Conservation (phyloP, 2,329 filamentous ascomycete species). For the Ceratocystis diversiconidia region DNA sequence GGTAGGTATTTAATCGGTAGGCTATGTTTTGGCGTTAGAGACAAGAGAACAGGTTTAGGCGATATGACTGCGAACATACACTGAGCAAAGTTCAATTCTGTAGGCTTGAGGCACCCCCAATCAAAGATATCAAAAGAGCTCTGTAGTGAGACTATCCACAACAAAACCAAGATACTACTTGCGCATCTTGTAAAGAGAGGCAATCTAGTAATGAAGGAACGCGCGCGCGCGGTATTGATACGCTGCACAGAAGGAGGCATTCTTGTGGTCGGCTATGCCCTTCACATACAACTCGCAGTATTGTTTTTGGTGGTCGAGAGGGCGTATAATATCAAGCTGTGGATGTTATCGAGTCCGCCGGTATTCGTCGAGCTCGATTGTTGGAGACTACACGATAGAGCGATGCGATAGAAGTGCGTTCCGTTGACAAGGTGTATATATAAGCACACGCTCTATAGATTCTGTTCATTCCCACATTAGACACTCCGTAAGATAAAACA, state of each 20-base stretch:
- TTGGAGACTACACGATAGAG: too few species aligned
- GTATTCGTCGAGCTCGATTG: too few species aligned
- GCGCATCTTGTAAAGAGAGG: slow-evolving; percentile 63
- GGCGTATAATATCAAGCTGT: too few species aligned
- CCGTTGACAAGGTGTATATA: too few species aligned
- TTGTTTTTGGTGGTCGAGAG: too few species aligned
- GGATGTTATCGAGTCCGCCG: too few species aligned
- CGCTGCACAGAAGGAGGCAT: slow-evolving; percentile 16
- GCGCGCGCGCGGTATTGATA: slow-evolving; percentile 50
- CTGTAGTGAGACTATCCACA: slow-evolving; percentile 59
- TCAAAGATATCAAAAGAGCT: slow-evolving; percentile 55
- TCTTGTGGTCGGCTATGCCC: background rate
- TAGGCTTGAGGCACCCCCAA: slow-evolving; percentile 70
- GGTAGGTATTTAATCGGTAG: slow-evolving; percentile 85
- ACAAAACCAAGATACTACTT: slow-evolving; percentile 43
- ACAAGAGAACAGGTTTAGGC: background rate
- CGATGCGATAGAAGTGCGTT: too few species aligned
- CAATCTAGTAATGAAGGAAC: slow-evolving; percentile 71
- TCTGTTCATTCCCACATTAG: too few species aligned
- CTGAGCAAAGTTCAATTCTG: slow-evolving; percentile 37
- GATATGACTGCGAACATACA: slow-evolving; percentile 6
- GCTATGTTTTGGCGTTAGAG: slow-evolving; percentile 36
- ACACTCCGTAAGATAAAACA: too few species aligned
- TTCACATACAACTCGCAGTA: background rate
- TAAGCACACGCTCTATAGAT: too few species aligned